phyloP scores from a whole-genome alignment of 2,329 filamentous ascomycete species.

The Neonectria faginata region DNA sequence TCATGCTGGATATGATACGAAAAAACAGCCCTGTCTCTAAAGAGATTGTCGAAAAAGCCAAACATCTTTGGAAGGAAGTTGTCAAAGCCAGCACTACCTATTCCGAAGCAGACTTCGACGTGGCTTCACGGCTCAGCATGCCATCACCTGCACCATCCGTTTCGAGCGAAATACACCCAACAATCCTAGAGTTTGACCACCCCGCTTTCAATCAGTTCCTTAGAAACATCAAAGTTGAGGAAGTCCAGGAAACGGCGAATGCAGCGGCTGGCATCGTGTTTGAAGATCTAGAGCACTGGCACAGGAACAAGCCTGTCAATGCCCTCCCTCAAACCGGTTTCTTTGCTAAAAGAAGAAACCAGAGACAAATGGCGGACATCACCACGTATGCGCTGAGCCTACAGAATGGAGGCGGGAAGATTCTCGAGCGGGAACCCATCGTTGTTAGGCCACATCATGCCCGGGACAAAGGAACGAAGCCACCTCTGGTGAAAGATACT shows the following conservation, averaged over 20 bases:
- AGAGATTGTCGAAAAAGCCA: constrained; percentile 16
- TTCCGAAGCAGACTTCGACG: constrained; percentile 6
- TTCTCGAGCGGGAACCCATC: constrained; percentile 73
- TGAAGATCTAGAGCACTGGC: constrained; percentile 69
- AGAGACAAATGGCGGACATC: constrained; percentile 76
- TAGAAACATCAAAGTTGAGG: constrained; percentile 54
- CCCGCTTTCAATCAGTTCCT: constrained; percentile 60
- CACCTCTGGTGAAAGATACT: not conserved
- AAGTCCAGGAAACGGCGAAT: constrained; percentile 43
- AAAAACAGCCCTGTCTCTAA: constrained; percentile 2
- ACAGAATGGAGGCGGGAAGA: constrained; percentile 72
- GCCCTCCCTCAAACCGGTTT: constrained; percentile 49
- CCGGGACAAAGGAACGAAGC: constrained; percentile 22
- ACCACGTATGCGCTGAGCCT: constrained; percentile 76
- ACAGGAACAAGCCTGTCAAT: constrained; percentile 66
- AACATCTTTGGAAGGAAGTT: constrained; percentile 12
- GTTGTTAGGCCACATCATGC: constrained; percentile 54
- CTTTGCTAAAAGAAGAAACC: constrained; percentile 61
- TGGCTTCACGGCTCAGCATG: not conserved
- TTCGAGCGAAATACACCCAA: not conserved
- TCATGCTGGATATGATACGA: constrained; percentile 35
- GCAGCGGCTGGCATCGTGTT: constrained; percentile 52
- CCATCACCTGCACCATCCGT: not conserved
- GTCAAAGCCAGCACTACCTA: not conserved
- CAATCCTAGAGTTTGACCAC: constrained; percentile 59